A percentile compares a stretch with the other conserved stretches of the same genome.
These are phyloP conservation scores for Atalantia buxifolia DNA, from an alignment of 345 rosid genomes.

Conservation along the genomic window DNA sequence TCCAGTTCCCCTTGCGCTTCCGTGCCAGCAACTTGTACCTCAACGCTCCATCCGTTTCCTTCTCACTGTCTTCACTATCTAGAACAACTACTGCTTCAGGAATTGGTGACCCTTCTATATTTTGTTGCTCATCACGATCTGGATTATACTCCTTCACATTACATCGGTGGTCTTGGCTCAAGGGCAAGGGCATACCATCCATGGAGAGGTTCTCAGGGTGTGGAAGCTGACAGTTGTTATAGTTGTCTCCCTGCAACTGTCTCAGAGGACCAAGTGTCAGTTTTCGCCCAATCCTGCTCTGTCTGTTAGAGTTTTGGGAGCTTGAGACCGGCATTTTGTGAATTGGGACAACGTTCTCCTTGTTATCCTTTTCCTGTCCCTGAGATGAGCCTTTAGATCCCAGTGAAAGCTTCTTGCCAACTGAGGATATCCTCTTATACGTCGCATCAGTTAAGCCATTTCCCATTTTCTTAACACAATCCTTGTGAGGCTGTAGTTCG, in stretches of 20 bases:
- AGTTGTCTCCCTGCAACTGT: conserved; percentile 21
- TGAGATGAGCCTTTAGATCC: conserved; percentile 24
- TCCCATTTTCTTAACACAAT: conserved; percentile 12
- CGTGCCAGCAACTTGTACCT: conserved; percentile 35
- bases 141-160: conserved; percentile 15
- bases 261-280: conserved; percentile 30
- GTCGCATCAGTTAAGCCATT: background rate
- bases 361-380: conserved; percentile 22
- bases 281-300: conserved; percentile 19
- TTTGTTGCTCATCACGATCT: conserved; percentile 14
- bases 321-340: conserved; percentile 14
- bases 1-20: conserved; percentile 30
- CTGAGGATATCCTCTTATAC: conserved; percentile 19
- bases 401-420: conserved; percentile 46
- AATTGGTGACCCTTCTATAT: conserved; percentile 27
- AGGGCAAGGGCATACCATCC: background rate
- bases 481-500: conserved; percentile 7
- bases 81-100: conserved; percentile 50
- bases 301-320: conserved; percentile 17
- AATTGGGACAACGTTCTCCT: conserved; percentile 28
- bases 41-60: conserved; percentile 32
- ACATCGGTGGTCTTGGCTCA: background rate
- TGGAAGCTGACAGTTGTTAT: conserved; percentile 3
- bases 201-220: background rate
- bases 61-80: conserved; percentile 83